These are phyloP conservation scores for Cutaneotrichosporon arboriforme DNA, from an alignment of 1,284 basidiomycete species.

Conservation along the genomic window DNA sequence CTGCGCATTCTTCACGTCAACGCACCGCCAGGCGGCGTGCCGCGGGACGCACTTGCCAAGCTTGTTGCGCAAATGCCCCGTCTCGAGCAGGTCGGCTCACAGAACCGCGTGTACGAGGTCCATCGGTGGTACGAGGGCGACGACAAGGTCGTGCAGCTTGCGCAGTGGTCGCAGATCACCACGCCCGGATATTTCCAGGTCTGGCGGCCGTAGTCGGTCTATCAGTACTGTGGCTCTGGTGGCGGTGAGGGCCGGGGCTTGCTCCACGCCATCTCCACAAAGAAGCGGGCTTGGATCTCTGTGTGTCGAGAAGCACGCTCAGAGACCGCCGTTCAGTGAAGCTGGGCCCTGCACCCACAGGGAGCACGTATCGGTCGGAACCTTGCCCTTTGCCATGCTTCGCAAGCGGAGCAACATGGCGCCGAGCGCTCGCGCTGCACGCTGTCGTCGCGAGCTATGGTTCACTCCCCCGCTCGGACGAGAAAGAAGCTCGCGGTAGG, in stretches of 20 bases:
- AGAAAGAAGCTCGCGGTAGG: too few relatives aligned
- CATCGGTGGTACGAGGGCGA: slow-evolving; percentile 27
- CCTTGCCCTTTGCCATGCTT: too few relatives aligned
- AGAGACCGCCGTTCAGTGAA: too few relatives aligned
- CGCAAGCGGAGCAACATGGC: background rate
- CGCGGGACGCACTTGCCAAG: slow-evolving; percentile 22
- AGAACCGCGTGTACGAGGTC: slow-evolving; percentile 43
- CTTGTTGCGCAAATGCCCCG: slow-evolving; percentile 24
- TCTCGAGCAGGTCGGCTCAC: slow-evolving; percentile 39
- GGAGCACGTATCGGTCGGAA: too few relatives aligned
- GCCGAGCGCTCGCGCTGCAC: too few relatives aligned
- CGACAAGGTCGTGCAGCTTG: slow-evolving; percentile 27
- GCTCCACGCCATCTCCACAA: too few relatives aligned
- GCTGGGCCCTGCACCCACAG: too few relatives aligned
- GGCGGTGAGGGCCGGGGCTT: background rate
- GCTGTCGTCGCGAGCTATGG: too few relatives aligned
- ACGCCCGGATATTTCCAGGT: slow-evolving; percentile 45
- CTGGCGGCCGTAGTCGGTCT: slow-evolving; percentile 34
- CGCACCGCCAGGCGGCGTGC: slow-evolving; percentile 28
- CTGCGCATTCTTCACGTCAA: slow-evolving; percentile 38
- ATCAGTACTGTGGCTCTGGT: background rate
- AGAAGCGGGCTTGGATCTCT: too few relatives aligned
- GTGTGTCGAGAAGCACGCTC: too few relatives aligned
- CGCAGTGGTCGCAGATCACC: slow-evolving; percentile 28
- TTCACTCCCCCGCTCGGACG: too few relatives aligned